A percentile compares a stretch with the other conserved stretches of the same genome.
phyloP scores from a whole-genome alignment of 345 rosid genomes.

The Kandelia obovata region DNA sequence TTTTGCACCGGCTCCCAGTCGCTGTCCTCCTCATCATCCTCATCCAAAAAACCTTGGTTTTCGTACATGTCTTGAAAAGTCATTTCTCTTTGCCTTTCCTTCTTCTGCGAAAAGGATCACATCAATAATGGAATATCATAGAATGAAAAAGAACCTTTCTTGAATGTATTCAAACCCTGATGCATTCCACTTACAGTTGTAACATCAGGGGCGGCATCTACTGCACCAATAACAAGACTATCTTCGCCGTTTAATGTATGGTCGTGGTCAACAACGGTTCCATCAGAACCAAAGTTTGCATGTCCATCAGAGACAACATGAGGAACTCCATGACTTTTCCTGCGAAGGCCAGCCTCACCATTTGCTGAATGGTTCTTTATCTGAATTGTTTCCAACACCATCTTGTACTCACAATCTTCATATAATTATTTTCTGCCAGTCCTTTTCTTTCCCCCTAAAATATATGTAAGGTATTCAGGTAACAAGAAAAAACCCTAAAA shows the following conservation, averaged over 20 bases:
- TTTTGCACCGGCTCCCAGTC: conserved; percentile 86
- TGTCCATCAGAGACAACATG: conserved; percentile 39
- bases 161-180: neutral
- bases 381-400: conserved; percentile 57
- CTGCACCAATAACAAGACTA: conserved; percentile 10
- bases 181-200: conserved; percentile 36
- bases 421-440: conserved; percentile 22
- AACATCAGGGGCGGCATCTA: conserved; percentile 19
- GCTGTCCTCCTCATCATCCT: conserved; percentile 83
- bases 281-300: conserved; percentile 27
- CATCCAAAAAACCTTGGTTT: conserved; percentile 43
- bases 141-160: neutral
- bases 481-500: too few relatives aligned
- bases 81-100: conserved; percentile 54
- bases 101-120: conserved; percentile 34
- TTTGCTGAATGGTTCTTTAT: conserved; percentile 24
- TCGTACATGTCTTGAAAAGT: conserved; percentile 67
- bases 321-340: conserved; percentile 22
- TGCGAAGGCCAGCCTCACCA: conserved; percentile 35
- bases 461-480: too few relatives aligned
- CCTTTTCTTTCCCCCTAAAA: neutral
- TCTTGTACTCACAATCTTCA: conserved; percentile 21
- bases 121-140: neutral
- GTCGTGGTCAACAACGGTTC: conserved; percentile 25
- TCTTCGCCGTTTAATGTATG: conserved; percentile 30